These are phyloP conservation scores for Colletotrichum sp. DNA, from an alignment of 2,329 filamentous ascomycete species.

Conservation along the genomic window DNA sequence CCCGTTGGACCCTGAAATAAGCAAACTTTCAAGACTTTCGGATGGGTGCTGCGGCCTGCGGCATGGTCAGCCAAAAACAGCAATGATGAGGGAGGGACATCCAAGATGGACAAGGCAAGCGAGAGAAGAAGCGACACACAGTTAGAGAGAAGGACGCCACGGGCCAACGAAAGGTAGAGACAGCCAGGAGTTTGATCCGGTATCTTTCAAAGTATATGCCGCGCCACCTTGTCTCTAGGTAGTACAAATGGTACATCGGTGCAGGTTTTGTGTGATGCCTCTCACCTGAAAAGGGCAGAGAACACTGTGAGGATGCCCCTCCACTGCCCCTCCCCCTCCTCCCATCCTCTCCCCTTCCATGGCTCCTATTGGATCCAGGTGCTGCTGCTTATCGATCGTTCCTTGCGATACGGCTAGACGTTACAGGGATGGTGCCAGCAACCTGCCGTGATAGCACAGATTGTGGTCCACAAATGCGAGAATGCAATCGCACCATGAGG, in stretches of 20 bases:
- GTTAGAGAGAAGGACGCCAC: background rate
- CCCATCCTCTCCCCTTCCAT: background rate
- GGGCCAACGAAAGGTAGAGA: background rate
- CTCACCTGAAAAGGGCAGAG: background rate
- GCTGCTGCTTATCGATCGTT: conserved; percentile 2
- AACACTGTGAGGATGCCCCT: background rate
- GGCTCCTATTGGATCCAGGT: background rate
- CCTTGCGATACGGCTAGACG: background rate
- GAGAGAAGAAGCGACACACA: background rate
- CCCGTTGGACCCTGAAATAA: conserved; percentile 18
- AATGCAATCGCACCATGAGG: conserved; percentile 12
- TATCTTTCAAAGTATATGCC: background rate
- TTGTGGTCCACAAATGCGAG: conserved; percentile 5
- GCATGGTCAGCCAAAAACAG: background rate
- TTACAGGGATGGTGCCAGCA: conserved; percentile 1
- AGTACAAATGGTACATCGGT: background rate
- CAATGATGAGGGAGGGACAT: background rate
- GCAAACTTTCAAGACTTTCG: background rate
- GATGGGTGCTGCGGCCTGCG: background rate
- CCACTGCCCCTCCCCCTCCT: background rate
- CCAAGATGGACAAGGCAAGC: background rate
- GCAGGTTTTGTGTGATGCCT: background rate
- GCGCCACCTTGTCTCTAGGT: background rate
- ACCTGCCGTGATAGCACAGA: background rate
- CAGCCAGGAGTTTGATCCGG: background rate